Evolutionary conservation across 2,329 filamentous ascomycete species (phyloP), one percentile per base, ranked within the genome.

Genomic region (Monosporascus sp.): DNA sequence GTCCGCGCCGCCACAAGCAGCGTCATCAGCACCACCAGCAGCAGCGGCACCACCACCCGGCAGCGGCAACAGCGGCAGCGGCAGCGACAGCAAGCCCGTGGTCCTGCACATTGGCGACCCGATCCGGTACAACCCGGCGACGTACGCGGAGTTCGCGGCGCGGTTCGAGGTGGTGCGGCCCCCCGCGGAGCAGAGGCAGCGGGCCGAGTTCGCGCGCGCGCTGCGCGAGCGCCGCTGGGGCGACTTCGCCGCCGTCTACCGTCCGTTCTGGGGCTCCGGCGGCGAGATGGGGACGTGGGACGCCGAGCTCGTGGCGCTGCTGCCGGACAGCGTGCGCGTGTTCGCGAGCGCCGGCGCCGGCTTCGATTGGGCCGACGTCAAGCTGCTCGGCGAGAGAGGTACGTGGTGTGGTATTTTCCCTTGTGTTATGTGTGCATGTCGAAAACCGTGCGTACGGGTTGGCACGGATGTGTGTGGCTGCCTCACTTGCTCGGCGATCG

Each of bases 31-130:
- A 56, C 61, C 40, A 50, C 61, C 48, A 54, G 62, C 6, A 60
- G 64, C 14, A 62, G 24, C 59, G 51, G 47, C 38, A 55, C 64
- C 50, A 57, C 56, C 54, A 56, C 62, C 51, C 56, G 38, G 51
- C 56, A 49, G 52, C 52, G 22, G 51, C 54, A 17, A 56, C 56
- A 46, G 52, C 50, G 41, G 48, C 52, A 40, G 50, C 53, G 38
- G 44, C 51, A 48, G 31, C 53, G 58, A 61, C 6, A 54, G 58
- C 17, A 76, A 69, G 56, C 76, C 71, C 45, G 80, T 85, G 58
- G 85, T 94, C 55, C 81, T 95, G 60, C 87, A 86, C 73, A 85
- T 91, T 69, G 90, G 90, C 58, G 89, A 92, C 64, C 72, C 76
- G 8, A 68, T 79, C 54, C 73, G 72, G 57, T 80, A 79, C 66